phyloP scores from a whole-genome alignment of 371 early-diverging fungal genomes.

The Mucor indicus region DNA sequence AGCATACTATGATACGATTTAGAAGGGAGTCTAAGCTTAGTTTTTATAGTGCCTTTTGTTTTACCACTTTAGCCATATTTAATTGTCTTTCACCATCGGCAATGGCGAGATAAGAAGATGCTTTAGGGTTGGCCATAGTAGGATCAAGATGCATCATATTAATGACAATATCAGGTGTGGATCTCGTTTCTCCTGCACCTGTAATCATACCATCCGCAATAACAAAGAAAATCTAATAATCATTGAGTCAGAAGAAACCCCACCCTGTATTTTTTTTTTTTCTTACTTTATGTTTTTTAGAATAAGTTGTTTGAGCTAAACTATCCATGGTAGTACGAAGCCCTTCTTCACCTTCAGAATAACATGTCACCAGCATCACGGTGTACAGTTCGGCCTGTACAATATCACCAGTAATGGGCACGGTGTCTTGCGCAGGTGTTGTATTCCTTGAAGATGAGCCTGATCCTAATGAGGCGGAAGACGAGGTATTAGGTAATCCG shows the following conservation, averaged over 20 bases:
- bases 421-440: slow-evolving; percentile 16
- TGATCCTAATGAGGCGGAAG: slow-evolving; percentile 15
- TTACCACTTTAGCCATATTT: slow-evolving; percentile 89
- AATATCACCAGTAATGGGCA: slow-evolving; percentile 31
- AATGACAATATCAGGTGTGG: slow-evolving; percentile 78
- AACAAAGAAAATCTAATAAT: slow-evolving; percentile 31
- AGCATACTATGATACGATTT: slow-evolving; percentile 55
- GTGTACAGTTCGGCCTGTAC: slow-evolving; percentile 49
- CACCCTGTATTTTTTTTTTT: not conserved
- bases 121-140: slow-evolving; percentile 45
- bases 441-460: slow-evolving; percentile 26
- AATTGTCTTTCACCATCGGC: slow-evolving; percentile 87
- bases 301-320: slow-evolving; percentile 68
- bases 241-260: not conserved
- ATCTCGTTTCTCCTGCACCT: slow-evolving; percentile 41
- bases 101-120: slow-evolving; percentile 84
- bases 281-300: slow-evolving; percentile 49
- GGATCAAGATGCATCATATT: slow-evolving; percentile 67
- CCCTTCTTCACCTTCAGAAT: slow-evolving; percentile 77
- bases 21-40: not conserved
- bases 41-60: not conserved
- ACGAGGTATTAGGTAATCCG: slow-evolving; percentile 10
- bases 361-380: slow-evolving; percentile 68
- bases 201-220: slow-evolving; percentile 51
- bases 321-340: slow-evolving; percentile 82